Percentiles rank a stretch among this genome's conserved stretches.
Conservation (phyloP, 495 filamentous ascomycete genomes). For the Aspergillus campestris region DNA sequence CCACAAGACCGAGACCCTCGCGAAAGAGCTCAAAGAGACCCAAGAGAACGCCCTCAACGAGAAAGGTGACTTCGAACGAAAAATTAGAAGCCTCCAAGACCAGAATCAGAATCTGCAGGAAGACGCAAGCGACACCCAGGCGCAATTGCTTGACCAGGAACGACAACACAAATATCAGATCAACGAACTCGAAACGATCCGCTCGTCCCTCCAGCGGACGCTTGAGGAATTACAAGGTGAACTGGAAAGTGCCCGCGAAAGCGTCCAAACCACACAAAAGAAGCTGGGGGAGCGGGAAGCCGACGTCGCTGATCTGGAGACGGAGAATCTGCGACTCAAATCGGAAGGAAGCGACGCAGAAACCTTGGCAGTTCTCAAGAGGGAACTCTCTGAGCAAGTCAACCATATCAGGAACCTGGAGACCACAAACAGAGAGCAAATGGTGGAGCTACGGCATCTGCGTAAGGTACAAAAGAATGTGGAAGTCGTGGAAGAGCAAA, state of each 20-base stretch:
- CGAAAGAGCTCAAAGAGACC: constrained; percentile 60
- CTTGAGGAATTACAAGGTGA: constrained; percentile 67
- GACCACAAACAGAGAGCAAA: constrained; percentile 67
- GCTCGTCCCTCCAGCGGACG: constrained; percentile 56
- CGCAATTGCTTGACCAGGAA: constrained; percentile 60
- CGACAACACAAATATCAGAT: constrained; percentile 60
- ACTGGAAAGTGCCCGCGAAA: constrained; percentile 50
- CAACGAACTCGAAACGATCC: constrained; percentile 62
- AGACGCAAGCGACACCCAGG: constrained; percentile 66
- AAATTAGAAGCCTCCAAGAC: constrained; percentile 61
- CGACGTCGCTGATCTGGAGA: constrained; percentile 64
- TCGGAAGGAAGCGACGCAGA: constrained; percentile 80
- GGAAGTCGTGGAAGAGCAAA: constrained; percentile 94
- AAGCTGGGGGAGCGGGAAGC: constrained; percentile 58
- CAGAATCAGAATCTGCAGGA: constrained; percentile 65
- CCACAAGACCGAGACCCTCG: constrained; percentile 62
- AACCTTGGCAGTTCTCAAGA: constrained; percentile 69
- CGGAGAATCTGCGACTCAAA: constrained; percentile 71
- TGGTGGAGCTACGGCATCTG: constrained; percentile 69
- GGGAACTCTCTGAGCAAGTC: constrained; percentile 83
- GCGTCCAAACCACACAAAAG: constrained; percentile 57
- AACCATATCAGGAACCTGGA: constrained; percentile 80
- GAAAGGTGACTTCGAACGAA: constrained; percentile 61
- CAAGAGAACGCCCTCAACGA: constrained; percentile 60
- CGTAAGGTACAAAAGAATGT: constrained; percentile 73